Base-by-base conservation (phyloP, 257 asterid species). In the Galeopsis tetrahit region DNA sequence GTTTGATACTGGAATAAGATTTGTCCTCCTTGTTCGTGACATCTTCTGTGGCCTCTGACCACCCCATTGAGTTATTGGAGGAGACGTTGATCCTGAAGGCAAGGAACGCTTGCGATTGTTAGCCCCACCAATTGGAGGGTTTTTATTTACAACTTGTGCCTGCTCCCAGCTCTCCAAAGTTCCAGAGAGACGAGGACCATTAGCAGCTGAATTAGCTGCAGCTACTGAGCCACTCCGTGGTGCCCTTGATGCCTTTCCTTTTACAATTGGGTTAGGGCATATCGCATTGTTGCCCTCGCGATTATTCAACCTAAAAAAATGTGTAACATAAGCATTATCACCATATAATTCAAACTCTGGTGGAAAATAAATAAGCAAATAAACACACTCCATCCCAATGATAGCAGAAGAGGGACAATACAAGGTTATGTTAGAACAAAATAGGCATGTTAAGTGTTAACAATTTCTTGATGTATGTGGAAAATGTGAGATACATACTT, bases 41-140 rank as follows among this genome's bases (percentile, higher is more conserved):
- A 86, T 88, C 81, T 95, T 95, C 69, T 90, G 97, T n/a, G 96
- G 90, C 84, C 98, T 85, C 88, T 92, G 99, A 75, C 99, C 98
- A 78, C 49, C 89, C 99, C 99, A 95, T 68, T 92, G 97, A 71
- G 99, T 89, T 63, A 92, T 90, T 62, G 99, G 97, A n/a, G 98
- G 96, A 61, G 99, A 92, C 52, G 94, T 82, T 71, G 96, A 82
- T 66, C 90, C 96, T 51, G 93, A 68, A 11, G 98, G 85, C 78
- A 86, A 48, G 59, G 96, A 70, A 75, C 96, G 94, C 81, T 92
- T 95, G 70, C 95, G 93, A 75, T 82, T 90, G 83, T 84, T 88
- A 46, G 77, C 82, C 74, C 96, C 98, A 82, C 63, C 81, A 69
- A 71, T 46, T 43, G 96, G 70, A 35, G 94, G 80, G 66, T 58